Base-by-base conservation (phyloP, 352 stramenopile genomes). In the Globisporangium spinosum region DNA sequence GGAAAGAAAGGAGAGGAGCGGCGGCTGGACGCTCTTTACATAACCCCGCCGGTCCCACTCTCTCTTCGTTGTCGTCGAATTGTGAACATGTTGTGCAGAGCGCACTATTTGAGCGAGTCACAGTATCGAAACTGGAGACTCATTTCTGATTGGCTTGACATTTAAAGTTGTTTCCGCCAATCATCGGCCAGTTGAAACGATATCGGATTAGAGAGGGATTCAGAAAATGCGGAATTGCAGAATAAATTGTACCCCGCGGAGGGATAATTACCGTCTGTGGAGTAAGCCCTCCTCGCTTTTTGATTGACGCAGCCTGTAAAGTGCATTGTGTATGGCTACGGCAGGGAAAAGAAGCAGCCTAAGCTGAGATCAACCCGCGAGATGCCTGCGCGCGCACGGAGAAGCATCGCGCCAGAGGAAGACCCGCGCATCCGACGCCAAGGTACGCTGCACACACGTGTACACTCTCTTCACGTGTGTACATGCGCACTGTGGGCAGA, bases 371-470 rank as follows among this genome's bases (percentile, higher is more conserved):
- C 27, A 58, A 58, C 53, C 23, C 53, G 54, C 13, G 40, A 43
- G n/a, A 67, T 67, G 62, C 62, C 35, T 6, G 22, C 34, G 22
- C 62, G 51, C 23, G 32, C 12, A 32, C 62, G 62, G 7, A 43
- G 62, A 10, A 51, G 62, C 35, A 5, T 38, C 22, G 49, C 13
- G 51, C 51, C 38, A 3, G 62, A 62, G 10, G 51, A 56, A 35
- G 62, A 67, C 35, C 49, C n/a, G 32, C 62, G 62, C 51, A 62
- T 62, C 35, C 57, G 43, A 27, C 62, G 62, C 38, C 62, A 67
- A 67, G 62, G 62, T 67, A 51, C 6, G 32, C 40, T 38, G 29
- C 47, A 32, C n/a, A 29, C 17, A 22, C 5, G 9, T 10, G 32
- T 7, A 38, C 3, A 7, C 35, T 32, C 25, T 27, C 17, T 3